Evolutionary conservation across 352 stramenopile genomes (phyloP), one percentile per base, ranked within the genome.

Genomic region (Globisporangium heterothallicum): DNA sequence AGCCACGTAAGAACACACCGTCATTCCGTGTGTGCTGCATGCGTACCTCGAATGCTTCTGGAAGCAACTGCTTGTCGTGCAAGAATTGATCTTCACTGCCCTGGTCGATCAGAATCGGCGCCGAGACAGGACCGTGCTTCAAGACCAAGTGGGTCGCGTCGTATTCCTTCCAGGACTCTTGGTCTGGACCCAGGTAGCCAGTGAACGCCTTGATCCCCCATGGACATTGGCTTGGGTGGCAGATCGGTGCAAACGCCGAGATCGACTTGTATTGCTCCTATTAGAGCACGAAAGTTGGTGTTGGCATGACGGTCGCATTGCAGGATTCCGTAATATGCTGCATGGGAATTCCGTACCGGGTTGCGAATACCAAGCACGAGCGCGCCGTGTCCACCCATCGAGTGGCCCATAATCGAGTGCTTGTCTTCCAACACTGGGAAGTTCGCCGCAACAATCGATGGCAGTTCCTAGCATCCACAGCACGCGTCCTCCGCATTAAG

Each of bases 121-220:
- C 75, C 13, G 73, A 42, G 42, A 84, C 59, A 6, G 81, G 63
- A 0, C 80, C 84, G 35, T 90, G 66, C 54, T 64, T 74, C 21
- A 89, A 62, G 27, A 98, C 67, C 19, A 98, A 69, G 53, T 85
- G 73, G 36, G 92, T 97, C 19, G 96, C 94, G 65, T 99, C 96
- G 59, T 98, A 93, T 52, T 79, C 69, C 72, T 89, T 88, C 83
- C 83, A 94, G 2, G 68, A 58, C 54, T 92, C 71, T 58, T 93
- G 79, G 50, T 98, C 90, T 8, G 75, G 76, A 16, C 95, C 96
- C 13, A 99, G 75, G 74, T 99, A 99, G 35, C 88, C 90, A 43
- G 84, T 93, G 66, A 99, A 99, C 5, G 96, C 96, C 70, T 99
- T 99, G 30, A 98, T 79, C 24, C 97, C 97, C 97, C 97, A 99